Evolutionary conservation across 1,284 basidiomycete genomes (phyloP).

Genomic region (Apiotrichum sp.): DNA sequence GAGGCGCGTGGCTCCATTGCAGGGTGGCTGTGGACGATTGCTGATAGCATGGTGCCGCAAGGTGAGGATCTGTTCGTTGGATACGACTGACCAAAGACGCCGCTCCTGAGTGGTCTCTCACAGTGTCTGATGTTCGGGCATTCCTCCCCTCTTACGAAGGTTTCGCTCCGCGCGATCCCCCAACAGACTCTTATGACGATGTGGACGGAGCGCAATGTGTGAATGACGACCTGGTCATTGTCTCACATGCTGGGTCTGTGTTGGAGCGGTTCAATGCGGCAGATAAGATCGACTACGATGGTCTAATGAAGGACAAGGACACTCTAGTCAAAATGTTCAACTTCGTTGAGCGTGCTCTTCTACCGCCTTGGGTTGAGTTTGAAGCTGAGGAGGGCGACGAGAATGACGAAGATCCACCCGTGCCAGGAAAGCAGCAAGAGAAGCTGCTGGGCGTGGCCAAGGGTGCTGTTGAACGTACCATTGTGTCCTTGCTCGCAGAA

Average conservation of each 20-base stretch:
- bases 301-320: neutral
- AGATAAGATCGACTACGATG: slow-evolving; percentile 8
- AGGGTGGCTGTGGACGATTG: neutral
- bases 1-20: neutral
- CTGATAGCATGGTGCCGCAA: neutral
- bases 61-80: neutral
- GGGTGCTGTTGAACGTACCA: slow-evolving; percentile 69
- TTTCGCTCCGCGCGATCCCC: neutral
- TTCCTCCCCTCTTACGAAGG: slow-evolving; percentile 2
- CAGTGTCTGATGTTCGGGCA: neutral
- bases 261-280: slow-evolving; percentile 4
- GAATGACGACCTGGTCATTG: neutral
- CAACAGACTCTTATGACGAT: neutral
- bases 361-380: slow-evolving; percentile 4
- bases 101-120: neutral
- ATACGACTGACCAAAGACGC: neutral
- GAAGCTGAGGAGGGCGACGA: slow-evolving; percentile 1
- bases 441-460: slow-evolving; percentile 72
- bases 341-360: slow-evolving; percentile 19
- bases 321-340: slow-evolving; percentile 11
- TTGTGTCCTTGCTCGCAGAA: slow-evolving; percentile 74
- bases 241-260: slow-evolving; percentile 3
- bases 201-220: neutral
- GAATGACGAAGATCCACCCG: neutral
- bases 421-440: slow-evolving; percentile 1